These are phyloP conservation scores for Camellia oleifera DNA, from an alignment of 179 eudicot species.

Conservation along the genomic window DNA sequence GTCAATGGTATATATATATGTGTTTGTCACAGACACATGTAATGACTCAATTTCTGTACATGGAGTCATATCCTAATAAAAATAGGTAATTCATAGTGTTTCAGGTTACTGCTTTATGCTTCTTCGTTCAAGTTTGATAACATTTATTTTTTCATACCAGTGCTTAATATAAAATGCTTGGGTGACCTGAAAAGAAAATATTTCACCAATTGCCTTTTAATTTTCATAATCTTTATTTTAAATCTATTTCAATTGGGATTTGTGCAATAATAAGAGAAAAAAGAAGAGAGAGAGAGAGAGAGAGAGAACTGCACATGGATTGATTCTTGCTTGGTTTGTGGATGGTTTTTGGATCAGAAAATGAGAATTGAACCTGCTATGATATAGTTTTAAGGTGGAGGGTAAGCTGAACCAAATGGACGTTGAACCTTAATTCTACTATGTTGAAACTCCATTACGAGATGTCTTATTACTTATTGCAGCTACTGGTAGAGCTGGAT, in stretches of 20 bases:
- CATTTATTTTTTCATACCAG: neutral
- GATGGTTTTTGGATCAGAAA: too few species aligned
- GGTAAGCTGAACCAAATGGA: neutral
- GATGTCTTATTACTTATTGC: conserved; percentile 20
- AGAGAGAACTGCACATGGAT: neutral
- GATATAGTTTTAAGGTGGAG: neutral
- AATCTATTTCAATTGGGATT: neutral
- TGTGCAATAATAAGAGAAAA: neutral
- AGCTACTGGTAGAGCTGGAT: conserved; percentile 77
- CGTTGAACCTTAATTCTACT: neutral
- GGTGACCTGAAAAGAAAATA: neutral
- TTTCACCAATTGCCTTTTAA: neutral
- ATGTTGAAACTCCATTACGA: neutral
- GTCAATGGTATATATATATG: neutral
- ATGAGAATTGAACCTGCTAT: conserved; percentile 1
- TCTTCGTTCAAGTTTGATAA: neutral
- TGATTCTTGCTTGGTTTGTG: neutral
- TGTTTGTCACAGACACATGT: neutral
- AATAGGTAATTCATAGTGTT: neutral
- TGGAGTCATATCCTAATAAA: neutral
- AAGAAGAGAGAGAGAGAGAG: neutral
- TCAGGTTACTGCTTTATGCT: conserved; percentile 5
- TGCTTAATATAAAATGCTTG: neutral
- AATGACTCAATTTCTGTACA: neutral
- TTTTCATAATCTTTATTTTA: neutral